A percentile compares a stretch with the other conserved stretches of the same genome.
These are phyloP conservation scores for Coccomyxa subellipsoidea DNA, from an alignment of 163 green algal species.

Conservation along the genomic window DNA sequence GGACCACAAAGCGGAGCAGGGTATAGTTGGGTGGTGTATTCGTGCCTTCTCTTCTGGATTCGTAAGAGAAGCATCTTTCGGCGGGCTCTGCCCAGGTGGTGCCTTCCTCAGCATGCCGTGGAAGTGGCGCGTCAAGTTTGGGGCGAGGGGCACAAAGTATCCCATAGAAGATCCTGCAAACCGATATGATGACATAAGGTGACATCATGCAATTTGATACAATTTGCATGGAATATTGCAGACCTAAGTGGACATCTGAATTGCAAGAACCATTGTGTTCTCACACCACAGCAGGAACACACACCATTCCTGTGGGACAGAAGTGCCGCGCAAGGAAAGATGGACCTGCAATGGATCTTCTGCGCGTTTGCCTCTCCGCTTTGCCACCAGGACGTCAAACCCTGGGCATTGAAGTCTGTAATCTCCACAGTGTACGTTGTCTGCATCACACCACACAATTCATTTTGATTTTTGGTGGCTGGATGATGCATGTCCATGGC, in stretches of 20 bases:
- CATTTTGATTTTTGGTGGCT: not conserved
- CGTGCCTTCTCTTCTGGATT: not conserved
- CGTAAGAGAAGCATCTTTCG: not conserved
- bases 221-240: too few species aligned
- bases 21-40: too few species aligned
- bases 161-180: not conserved
- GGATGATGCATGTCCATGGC: too few species aligned
- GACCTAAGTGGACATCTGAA: too few species aligned
- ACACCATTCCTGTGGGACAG: not conserved
- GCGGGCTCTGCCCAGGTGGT: not conserved
- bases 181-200: too few species aligned
- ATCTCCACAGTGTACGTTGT: not conserved
- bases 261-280: too few species aligned
- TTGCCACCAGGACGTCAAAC: not conserved
- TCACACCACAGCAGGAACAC: too few species aligned
- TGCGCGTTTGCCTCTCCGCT: not conserved
- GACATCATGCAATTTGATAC: too few species aligned
- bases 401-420: not conserved
- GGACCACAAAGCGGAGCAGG: too few species aligned
- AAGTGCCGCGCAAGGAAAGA: not conserved
- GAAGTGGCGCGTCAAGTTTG: not conserved
- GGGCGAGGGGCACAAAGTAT: not conserved
- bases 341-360: not conserved
- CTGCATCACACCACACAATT: not conserved
- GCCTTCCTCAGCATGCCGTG: not conserved